phyloP scores from a whole-genome alignment of 176 grass and related monocot genomes.

The Oropetium thomaeum region DNA sequence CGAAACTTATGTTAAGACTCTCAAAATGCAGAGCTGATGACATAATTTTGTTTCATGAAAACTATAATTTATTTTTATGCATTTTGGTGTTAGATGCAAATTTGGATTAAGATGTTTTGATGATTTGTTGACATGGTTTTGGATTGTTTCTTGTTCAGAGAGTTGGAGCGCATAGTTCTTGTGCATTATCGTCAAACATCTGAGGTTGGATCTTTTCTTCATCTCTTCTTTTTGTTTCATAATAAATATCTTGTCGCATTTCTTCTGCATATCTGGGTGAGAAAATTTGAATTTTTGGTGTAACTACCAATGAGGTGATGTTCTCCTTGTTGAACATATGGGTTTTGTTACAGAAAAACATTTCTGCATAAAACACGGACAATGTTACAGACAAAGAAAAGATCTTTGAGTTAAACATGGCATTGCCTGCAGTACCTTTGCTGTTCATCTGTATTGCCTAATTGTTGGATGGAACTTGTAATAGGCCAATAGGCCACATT shows the following conservation, averaged over 20 bases:
- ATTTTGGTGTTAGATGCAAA: slow-evolving; percentile 15
- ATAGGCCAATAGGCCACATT: neutral
- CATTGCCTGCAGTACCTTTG: neutral
- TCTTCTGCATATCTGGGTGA: neutral
- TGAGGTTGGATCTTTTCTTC: slow-evolving; percentile 54
- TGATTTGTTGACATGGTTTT: slow-evolving; percentile 37
- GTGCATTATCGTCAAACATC: slow-evolving; percentile 92
- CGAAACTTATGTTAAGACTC: slow-evolving; percentile 2
- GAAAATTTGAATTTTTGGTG: neutral
- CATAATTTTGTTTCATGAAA: slow-evolving; percentile 13
- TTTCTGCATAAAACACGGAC: neutral
- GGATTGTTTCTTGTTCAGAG: slow-evolving; percentile 68
- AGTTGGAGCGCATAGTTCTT: slow-evolving; percentile 91
- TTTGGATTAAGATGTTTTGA: slow-evolving; percentile 20
- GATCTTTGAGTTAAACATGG: neutral
- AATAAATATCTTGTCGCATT: slow-evolving; percentile 15
- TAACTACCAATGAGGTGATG: neutral
- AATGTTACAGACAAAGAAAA: slow-evolving; percentile 10
- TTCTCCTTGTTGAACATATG: neutral
- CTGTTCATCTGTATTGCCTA: neutral
- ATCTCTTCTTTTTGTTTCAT: slow-evolving; percentile 19
- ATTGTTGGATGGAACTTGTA: neutral
- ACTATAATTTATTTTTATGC: slow-evolving; percentile 12
- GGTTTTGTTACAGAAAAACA: neutral
- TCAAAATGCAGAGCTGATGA: neutral